Evolutionary conservation across 352 stramenopile species (phyloP).

Genomic region (Phytophthora tubulina): DNA sequence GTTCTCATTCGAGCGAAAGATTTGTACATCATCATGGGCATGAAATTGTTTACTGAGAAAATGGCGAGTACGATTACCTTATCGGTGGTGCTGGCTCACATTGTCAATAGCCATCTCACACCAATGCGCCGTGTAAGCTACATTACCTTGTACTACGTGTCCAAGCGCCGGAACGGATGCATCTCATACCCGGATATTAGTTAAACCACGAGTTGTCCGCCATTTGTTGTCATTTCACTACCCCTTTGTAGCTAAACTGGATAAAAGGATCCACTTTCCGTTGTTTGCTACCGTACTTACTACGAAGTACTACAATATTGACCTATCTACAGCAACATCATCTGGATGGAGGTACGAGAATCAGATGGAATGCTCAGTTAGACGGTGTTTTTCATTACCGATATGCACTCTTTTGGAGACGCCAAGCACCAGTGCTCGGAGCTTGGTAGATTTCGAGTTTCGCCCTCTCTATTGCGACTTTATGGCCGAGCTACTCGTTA

Average conservation of each 20-base stretch:
- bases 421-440: too few relatives aligned
- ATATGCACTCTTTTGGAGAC: too few relatives aligned
- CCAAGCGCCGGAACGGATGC: conserved; percentile 39
- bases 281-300: too few relatives aligned
- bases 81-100: conserved; percentile 42
- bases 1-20: conserved; percentile 51
- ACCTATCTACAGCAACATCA: too few relatives aligned
- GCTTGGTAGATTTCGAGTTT: too few relatives aligned
- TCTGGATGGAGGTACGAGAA: too few relatives aligned
- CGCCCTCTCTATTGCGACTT: too few relatives aligned
- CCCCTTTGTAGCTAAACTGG: neutral
- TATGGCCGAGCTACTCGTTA: neutral
- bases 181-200: conserved; percentile 51
- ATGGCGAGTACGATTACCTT: conserved; percentile 46
- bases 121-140: conserved; percentile 46
- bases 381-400: too few relatives aligned
- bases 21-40: conserved; percentile 46
- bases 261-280: too few relatives aligned
- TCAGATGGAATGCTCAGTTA: too few relatives aligned
- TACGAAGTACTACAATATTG: too few relatives aligned
- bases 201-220: conserved; percentile 2
- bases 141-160: conserved; percentile 32
- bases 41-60: conserved; percentile 38
- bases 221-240: neutral
- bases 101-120: conserved; percentile 37